Conservation (phyloP, 257 asterid species). For the Lycium barbarum region DNA sequence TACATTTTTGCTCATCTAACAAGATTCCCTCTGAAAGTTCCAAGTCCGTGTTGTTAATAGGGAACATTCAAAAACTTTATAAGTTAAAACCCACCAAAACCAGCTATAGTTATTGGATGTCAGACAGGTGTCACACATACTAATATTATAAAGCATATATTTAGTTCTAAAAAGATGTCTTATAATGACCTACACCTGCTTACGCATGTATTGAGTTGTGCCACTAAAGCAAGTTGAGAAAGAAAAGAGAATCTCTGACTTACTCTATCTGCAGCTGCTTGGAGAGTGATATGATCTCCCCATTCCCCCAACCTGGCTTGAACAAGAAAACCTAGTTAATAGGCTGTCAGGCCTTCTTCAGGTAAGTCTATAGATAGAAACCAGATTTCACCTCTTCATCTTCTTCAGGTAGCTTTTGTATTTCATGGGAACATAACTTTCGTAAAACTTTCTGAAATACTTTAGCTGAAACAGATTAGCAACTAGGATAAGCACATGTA, state of each 20-base stretch:
- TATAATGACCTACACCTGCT: slow-evolving; percentile 9
- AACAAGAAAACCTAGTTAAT: slow-evolving; percentile 38
- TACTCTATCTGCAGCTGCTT: slow-evolving; percentile 97
- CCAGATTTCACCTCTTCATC: slow-evolving; percentile 70
- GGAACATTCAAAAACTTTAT: not conserved
- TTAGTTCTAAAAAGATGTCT: slow-evolving; percentile 18
- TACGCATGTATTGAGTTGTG: not conserved
- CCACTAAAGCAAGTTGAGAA: not conserved
- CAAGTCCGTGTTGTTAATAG: not conserved
- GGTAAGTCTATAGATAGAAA: slow-evolving; percentile 20
- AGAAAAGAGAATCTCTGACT: slow-evolving; percentile 38
- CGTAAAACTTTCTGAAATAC: slow-evolving; percentile 69
- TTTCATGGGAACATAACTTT: slow-evolving; percentile 93
- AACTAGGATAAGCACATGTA: slow-evolving; percentile 22
- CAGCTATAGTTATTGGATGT: not conserved
- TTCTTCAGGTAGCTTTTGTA: slow-evolving; percentile 77
- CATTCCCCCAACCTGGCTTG: slow-evolving; percentile 78
- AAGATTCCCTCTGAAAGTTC: not conserved
- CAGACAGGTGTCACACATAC: not conserved
- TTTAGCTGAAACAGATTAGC: slow-evolving; percentile 71
- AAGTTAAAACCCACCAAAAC: not conserved
- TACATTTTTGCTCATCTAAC: not conserved
- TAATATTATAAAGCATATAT: not conserved
- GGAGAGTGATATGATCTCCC: slow-evolving; percentile 98
- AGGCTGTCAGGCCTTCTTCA: slow-evolving; percentile 2